Evolutionary conservation across 148 eudicot genomes (phyloP), one percentile per base, ranked within the genome.

Genomic region (Talinum fruticosum): DNA sequence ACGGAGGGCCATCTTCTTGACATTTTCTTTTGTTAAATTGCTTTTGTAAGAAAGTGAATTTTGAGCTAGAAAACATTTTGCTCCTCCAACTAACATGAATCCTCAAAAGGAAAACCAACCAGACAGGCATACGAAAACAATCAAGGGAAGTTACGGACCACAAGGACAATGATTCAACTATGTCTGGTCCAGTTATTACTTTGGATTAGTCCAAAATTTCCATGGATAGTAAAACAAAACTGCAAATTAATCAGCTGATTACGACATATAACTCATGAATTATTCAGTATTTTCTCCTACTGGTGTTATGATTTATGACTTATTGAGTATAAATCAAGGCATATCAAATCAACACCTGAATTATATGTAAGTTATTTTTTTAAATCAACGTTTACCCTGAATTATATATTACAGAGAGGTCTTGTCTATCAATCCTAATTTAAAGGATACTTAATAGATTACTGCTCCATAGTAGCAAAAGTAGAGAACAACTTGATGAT

Each of bases 101-200:
- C 28, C 26, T 24, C 26, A 59, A 59, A n/a, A 59, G 64, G n/a
- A 59, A 59, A 23, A n/a, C 64, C 12, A 59, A 5, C 29, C 64
- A n/a, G n/a, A 59, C 7, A 44, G 54, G 30, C 54, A 26, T 15
- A 37, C 4, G 53, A 51, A 62, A 65, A 75, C 54, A 30, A 72
- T 15, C 37, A 62, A 41, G 21, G 1, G 24, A 30, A 33, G 35
- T n/a, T 5, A 49, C 36, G 78, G 78, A 66, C 81, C 76, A 73
- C 77, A 34, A 37, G 28, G 26, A 49, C 26, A 34, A 66, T 13
- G 32, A 72, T 33, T 7, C 28, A 16, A 78, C 10, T 30, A 66
- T 37, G 19, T 26, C 66, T 8, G 34, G 37, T 71, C 51, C 35
- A 13, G 61, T 61, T n/a, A 61, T 24, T 61, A 26, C 66, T 61